phyloP scores from a whole-genome alignment of 1,284 basidiomycete genomes.

The Fomitopsis schrenkii region DNA sequence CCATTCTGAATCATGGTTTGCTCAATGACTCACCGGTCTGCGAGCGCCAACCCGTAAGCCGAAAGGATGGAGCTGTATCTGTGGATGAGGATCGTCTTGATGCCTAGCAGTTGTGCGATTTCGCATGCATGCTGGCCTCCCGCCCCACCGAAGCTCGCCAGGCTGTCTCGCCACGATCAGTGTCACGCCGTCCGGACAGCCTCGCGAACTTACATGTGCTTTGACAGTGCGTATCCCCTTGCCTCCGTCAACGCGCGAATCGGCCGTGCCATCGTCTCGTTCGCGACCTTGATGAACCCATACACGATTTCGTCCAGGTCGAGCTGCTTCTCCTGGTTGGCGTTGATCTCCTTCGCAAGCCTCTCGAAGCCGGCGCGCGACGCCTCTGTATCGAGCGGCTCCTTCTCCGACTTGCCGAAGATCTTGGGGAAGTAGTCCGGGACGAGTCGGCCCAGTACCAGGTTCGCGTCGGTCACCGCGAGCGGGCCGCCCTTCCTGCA shows the following conservation, averaged over 20 bases:
- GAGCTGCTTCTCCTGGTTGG: constrained; percentile 50
- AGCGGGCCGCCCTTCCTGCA: constrained; percentile 79
- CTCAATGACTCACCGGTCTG: constrained; percentile 62
- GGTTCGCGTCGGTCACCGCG: constrained; percentile 85
- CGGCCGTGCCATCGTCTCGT: constrained; percentile 91
- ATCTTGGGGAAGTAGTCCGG: constrained; percentile 85
- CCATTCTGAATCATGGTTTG: background rate
- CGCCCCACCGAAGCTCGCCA: constrained; percentile 89
- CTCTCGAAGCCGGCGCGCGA: constrained; percentile 61
- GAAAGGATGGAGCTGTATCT: constrained; percentile 84
- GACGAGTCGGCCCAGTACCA: constrained; percentile 79
- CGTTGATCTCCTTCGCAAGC: constrained; percentile 67
- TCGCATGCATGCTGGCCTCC: constrained; percentile 93
- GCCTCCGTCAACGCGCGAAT: constrained; percentile 92
- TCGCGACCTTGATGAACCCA: constrained; percentile 93
- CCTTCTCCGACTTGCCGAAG: constrained; percentile 83
- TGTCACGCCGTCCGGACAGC: background rate
- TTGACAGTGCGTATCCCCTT: constrained; percentile 78
- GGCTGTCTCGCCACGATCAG: constrained; percentile 31
- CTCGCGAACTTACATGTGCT: constrained; percentile 60
- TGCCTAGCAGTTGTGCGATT: constrained; percentile 78
- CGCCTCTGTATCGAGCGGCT: constrained; percentile 74
- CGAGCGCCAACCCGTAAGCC: constrained; percentile 86
- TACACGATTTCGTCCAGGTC: constrained; percentile 86
- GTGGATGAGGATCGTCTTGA: constrained; percentile 83